Conservation (phyloP, 495 filamentous ascomycete genomes). For the Penicilliopsis zonata region DNA sequence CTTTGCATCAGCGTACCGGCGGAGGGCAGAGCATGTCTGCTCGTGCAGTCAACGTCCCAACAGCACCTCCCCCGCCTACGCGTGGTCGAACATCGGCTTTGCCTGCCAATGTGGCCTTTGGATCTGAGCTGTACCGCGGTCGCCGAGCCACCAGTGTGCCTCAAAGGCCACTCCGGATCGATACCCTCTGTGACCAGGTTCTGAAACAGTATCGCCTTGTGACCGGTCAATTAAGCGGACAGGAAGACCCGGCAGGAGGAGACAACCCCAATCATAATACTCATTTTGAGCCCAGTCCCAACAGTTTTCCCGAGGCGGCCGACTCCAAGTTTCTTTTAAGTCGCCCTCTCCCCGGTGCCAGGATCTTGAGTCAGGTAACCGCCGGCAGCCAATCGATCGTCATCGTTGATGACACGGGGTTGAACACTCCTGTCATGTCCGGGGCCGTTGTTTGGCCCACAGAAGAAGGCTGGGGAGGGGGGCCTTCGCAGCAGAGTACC, state of each 20-base stretch:
- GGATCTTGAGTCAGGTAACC: constrained; percentile 50
- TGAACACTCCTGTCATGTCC: constrained; percentile 24
- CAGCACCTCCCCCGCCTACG: constrained; percentile 8
- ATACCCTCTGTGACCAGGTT: constrained; percentile 68
- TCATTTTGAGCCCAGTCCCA: neutral
- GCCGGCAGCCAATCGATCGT: constrained; percentile 76
- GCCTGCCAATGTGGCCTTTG: constrained; percentile 34
- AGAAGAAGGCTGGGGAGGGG: too few species aligned
- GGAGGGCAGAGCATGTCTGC: constrained; percentile 28
- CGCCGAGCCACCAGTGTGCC: constrained; percentile 23
- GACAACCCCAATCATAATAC: neutral
- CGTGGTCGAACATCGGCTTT: constrained; percentile 32
- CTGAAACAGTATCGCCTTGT: constrained; percentile 46
- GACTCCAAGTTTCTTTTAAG: constrained; percentile 1
- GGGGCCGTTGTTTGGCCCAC: constrained; percentile 15
- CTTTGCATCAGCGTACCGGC: constrained; percentile 57
- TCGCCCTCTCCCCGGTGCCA: constrained; percentile 5
- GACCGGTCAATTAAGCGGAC: constrained; percentile 2
- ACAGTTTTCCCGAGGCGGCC: constrained; percentile 2
- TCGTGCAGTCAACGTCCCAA: constrained; percentile 32
- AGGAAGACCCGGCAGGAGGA: neutral
- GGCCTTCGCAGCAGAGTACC: too few species aligned
- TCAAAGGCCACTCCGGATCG: constrained; percentile 42
- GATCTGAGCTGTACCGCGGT: constrained; percentile 33
- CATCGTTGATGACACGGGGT: constrained; percentile 56